Base-by-base conservation (phyloP, 1,284 basidiomycete genomes). In the Prillingera fragicola region DNA sequence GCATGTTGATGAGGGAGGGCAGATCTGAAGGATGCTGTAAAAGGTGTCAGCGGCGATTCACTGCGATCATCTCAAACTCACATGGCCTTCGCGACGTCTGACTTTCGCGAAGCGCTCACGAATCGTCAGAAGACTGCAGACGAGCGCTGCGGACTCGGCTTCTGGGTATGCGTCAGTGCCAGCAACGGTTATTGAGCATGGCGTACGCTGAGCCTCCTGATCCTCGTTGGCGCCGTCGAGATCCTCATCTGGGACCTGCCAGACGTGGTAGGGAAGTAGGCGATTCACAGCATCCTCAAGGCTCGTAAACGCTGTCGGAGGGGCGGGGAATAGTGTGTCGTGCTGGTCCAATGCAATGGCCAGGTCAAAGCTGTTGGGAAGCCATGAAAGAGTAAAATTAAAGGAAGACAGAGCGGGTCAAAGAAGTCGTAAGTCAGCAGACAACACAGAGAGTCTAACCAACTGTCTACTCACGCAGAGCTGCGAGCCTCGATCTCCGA, bases 181-280 rank as follows among this genome's bases (percentile, higher is more conserved):
- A n/a, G n/a, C n/a, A n/a, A n/a, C n/a, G n/a, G n/a, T n/a, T n/a
- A n/a, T n/a, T n/a, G n/a, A n/a, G n/a, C n/a, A n/a, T n/a, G n/a
- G n/a, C n/a, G n/a, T n/a, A n/a, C n/a, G n/a, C n/a, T n/a, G n/a
- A n/a, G n/a, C n/a, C n/a, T n/a, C n/a, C n/a, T n/a, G n/a, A n/a
- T n/a, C n/a, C n/a, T n/a, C n/a, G n/a, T n/a, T n/a, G n/a, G n/a
- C n/a, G n/a, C n/a, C n/a, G n/a, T 50, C 13, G 21, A 67, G 52
- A 42, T 70, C 65, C 38, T 63, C 62, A 26, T 68, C 65, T 18
- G 59, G 56, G 23, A 64, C 53, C 39, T 68, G 63, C 59, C 62
- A 68, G 15, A 70, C 48, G 50, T 70, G 67, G 43, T 62, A 70
- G 2, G 67, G 67, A 17, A 70, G 34, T 18, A 70, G 47, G 8